Evolutionary conservation across 768 basidiomycete genomes (phyloP).

Genomic region (Agaricus blazei): DNA sequence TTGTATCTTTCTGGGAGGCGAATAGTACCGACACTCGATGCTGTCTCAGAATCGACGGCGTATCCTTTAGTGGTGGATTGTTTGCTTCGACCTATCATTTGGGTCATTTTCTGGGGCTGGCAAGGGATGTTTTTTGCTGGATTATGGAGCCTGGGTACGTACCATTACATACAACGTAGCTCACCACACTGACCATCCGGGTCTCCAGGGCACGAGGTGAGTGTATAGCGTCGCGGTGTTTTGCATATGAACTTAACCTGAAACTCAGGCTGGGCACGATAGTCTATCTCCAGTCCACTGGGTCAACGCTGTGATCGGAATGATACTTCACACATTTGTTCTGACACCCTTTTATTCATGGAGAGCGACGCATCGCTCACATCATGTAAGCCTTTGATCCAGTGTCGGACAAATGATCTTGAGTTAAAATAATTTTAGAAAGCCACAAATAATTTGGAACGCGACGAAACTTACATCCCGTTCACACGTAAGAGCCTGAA

Average conservation of each 20-base stretch:
- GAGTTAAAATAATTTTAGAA: slow-evolving; percentile 22
- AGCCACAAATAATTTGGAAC: slow-evolving; percentile 49
- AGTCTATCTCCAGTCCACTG: slow-evolving; percentile 34
- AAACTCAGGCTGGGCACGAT: slow-evolving; percentile 42
- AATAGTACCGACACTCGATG: slow-evolving; percentile 21
- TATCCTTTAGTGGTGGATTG: neutral
- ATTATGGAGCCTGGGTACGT: slow-evolving; percentile 39
- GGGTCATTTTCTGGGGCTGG: slow-evolving; percentile 46
- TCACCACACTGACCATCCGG: neutral
- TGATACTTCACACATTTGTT: slow-evolving; percentile 40
- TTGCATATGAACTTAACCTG: neutral
- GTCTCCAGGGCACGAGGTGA: slow-evolving; percentile 38
- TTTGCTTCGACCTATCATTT: slow-evolving; percentile 21
- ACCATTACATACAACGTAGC: neutral
- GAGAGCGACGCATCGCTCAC: slow-evolving; percentile 58
- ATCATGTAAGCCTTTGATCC: slow-evolving; percentile 46
- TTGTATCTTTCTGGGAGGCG: slow-evolving; percentile 35
- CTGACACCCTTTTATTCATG: slow-evolving; percentile 61
- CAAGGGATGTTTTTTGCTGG: slow-evolving; percentile 43
- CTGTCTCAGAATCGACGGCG: neutral
- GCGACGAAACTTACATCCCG: slow-evolving; percentile 72
- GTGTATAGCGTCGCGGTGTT: neutral
- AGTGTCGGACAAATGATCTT: neutral
- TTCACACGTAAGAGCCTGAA: slow-evolving; percentile 34
- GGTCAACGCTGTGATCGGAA: slow-evolving; percentile 35